phyloP scores from a whole-genome alignment of 768 basidiomycete species.

The Tylopilus sp. region DNA sequence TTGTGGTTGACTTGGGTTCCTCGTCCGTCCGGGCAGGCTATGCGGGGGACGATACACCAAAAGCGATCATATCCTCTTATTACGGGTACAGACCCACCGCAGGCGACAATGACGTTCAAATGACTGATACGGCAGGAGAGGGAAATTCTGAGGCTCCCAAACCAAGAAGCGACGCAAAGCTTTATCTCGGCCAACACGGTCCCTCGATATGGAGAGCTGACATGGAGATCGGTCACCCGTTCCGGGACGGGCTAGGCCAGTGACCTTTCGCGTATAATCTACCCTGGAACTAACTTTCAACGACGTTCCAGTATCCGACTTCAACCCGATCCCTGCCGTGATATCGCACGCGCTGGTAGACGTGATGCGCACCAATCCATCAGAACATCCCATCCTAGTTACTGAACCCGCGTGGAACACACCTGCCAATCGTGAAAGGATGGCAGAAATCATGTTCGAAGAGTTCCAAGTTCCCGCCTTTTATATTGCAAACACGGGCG shows the following conservation, averaged over 20 bases:
- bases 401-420: constrained; percentile 99
- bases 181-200: constrained; percentile 83
- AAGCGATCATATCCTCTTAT: constrained; percentile 83
- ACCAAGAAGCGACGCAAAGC: constrained; percentile 49
- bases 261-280: constrained; percentile 7
- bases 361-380: constrained; percentile 69
- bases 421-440: constrained; percentile 83
- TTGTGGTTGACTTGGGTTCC: constrained; percentile 93
- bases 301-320: constrained; percentile 59
- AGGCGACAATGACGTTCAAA: constrained; percentile 34
- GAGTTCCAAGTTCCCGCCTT: constrained; percentile 93
- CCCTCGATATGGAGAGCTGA: constrained; percentile 87
- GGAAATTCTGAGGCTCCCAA: constrained; percentile 29
- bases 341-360: constrained; percentile 73
- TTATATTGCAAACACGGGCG: constrained; percentile 93
- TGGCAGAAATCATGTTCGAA: constrained; percentile 98
- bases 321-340: constrained; percentile 66
- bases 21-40: constrained; percentile 92
- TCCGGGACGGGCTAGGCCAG: constrained; percentile 82
- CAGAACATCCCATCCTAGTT: constrained; percentile 88
- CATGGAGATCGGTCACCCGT: constrained; percentile 84
- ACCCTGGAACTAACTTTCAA: constrained; percentile 1
- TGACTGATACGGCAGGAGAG: constrained; percentile 39
- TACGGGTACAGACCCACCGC: constrained; percentile 69
- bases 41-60: constrained; percentile 95